Base-by-base conservation (phyloP, 1,284 basidiomycete species). In the Exsudoporus floridanus region DNA sequence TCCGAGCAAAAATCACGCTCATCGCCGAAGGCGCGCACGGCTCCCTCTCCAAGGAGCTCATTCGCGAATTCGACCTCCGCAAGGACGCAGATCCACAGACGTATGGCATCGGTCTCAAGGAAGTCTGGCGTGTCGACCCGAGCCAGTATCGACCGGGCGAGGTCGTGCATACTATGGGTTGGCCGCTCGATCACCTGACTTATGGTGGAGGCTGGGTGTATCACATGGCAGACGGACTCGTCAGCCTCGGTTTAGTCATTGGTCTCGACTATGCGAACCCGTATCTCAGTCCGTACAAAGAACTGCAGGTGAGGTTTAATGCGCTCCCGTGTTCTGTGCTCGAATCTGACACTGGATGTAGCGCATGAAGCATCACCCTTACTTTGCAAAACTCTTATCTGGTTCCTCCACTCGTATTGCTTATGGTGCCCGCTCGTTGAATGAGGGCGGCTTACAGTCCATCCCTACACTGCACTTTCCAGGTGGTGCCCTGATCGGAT, bases 291-390 rank as follows among this genome's bases (percentile, higher is more conserved):
- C 96, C 96, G 1, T 98, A 94, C 73, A 82, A 86, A 49, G 96
- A 98, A 71, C 83, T 99, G 36, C 95, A 98, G 81, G 91, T 87
- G 61, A 60, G 79, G 1, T 6, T 35, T 51, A 1, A 6, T 16
- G 0, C 25, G 64, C n/a, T 6, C 42, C 36, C 13, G 10, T 45
- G 40, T 40, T 28, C 28, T 30, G n/a, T 7, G 21, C 16, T 51
- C 30, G 3, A n/a, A 10, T 14, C 49, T 56, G 41, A 61, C 37
- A 52, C 33, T 14, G 33, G 23, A 49, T 35, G 41, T 64, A 95
- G 90, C 84, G 91, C 49, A 91, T 98, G 87, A 99, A 99, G 75
- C 96, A 98, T 70, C 96, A 99, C 68, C 94, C 96, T 0, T 89
- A 93, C 71, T 93, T 95, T 73, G 78, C 85, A 31, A 76, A 84